Evolutionary conservation across 139 green algal species (phyloP).

Genomic region (Microglena sp.): DNA sequence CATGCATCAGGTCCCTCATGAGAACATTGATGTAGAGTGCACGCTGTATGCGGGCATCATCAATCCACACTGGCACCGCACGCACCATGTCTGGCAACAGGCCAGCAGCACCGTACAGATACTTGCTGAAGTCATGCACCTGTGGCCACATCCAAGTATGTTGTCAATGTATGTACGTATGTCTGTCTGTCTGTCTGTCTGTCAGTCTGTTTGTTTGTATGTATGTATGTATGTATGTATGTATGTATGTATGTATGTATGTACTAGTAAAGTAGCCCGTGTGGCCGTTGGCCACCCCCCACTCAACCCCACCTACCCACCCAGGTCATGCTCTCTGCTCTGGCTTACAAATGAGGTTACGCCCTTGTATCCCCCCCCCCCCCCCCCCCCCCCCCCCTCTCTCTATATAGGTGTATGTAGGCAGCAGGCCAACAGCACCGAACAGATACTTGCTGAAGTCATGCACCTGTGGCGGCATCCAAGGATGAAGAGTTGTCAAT

Average conservation of each 20-base stretch:
- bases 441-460: background rate
- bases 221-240: background rate
- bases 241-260: background rate
- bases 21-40: constrained; percentile 6
- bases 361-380: no score
- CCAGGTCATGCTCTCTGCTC: no score
- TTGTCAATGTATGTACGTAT: background rate
- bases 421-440: constrained; percentile 23
- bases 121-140: background rate
- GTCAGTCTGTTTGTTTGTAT: background rate
- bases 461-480: background rate
- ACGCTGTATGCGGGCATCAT: constrained; percentile 4
- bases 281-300: no score
- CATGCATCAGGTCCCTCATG: background rate
- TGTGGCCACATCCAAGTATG: background rate
- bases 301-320: no score
- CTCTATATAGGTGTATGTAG: no score
- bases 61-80: constrained; percentile 42
- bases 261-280: no score
- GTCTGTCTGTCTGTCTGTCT: constrained; percentile 1
- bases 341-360: no score
- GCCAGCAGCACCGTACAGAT: constrained; percentile 6
- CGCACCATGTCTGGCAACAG: constrained; percentile 41
- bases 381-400: no score
- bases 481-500: background rate